phyloP scores from a whole-genome alignment of 345 rosid genomes.

The Eucalyptus pauciflora region DNA sequence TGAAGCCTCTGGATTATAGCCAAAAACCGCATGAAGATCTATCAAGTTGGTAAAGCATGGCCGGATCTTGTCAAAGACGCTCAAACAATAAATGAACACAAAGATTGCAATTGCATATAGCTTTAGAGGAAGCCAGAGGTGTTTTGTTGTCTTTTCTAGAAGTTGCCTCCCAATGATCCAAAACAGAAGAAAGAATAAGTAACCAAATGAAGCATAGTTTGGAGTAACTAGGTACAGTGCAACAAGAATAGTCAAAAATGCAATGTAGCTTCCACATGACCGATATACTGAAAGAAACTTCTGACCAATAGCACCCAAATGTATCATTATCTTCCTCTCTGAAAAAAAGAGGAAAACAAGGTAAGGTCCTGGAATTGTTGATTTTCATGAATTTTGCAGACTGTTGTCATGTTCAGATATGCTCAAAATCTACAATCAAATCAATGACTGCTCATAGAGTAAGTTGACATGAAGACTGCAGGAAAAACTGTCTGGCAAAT shows the following conservation, averaged over 20 bases:
- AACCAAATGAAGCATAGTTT: slow-evolving; percentile 23
- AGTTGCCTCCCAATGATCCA: slow-evolving; percentile 37
- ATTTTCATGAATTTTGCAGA: not conserved
- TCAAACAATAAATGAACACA: slow-evolving; percentile 12
- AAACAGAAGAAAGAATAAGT: slow-evolving; percentile 28
- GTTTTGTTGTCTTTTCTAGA: slow-evolving; percentile 14
- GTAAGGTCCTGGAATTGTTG: not conserved
- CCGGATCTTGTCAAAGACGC: slow-evolving; percentile 7
- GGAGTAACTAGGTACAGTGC: slow-evolving; percentile 26
- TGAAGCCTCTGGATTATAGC: slow-evolving; percentile 19
- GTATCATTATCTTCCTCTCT: slow-evolving; percentile 19
- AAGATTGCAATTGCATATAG: slow-evolving; percentile 20
- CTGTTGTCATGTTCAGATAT: not conserved
- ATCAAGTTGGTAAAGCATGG: slow-evolving; percentile 13
- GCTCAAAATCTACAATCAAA: not conserved
- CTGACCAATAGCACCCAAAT: slow-evolving; percentile 19
- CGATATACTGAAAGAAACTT: slow-evolving; percentile 25
- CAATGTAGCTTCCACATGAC: slow-evolving; percentile 31
- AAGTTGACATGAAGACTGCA: not conserved
- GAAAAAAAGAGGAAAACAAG: not conserved
- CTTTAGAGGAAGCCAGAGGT: slow-evolving; percentile 28
- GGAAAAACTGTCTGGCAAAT: not conserved
- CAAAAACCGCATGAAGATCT: slow-evolving; percentile 9
- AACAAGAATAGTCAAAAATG: slow-evolving; percentile 28
- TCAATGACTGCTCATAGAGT: not conserved